Evolutionary conservation across 345 rosid genomes (phyloP), one percentile per base, ranked within the genome.

Genomic region (Melaleuca alternifolia): DNA sequence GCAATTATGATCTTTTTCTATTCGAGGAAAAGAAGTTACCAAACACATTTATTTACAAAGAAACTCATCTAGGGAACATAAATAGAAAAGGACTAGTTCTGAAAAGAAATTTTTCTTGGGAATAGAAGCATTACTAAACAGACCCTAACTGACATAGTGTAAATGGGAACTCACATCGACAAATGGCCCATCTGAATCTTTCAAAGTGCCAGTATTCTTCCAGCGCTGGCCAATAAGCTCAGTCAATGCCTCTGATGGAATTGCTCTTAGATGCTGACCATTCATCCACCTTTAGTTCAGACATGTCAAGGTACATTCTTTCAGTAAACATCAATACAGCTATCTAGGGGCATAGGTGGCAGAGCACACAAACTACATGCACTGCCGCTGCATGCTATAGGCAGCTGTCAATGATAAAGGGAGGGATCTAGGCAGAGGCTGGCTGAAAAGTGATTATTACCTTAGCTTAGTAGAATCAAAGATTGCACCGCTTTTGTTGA

Each of bases 391-490:
- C 81, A 71, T 71, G 81, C 26, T 37, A 37, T 5, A 71, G 81
- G 48, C 26, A 51, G 21, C 44, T 50, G 11, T 6, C 48, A 50
- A 16, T 30, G 61, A 53, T 16, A 54, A 83, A 83, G 59, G 54
- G 57, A 83, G 56, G 11, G 46, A 48, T 16, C 14, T 26, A 50
- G 51, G 56, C 61, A 50, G 85, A 83, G 6, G 57, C 26, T 52
- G 14, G 44, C 53, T 0, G 24, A 51, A 83, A 52, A 30, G 46
- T 54, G 18, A 52, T 52, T 20, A 85, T 92, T 90, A 93, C 99
- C 98, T 97, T 88, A 97, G 88, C 89, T 97, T 97, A 23, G 95
- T 93, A 53, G 96, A 92, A 91, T 96, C 98, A 85, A 97, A 97
- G 87, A 96, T 83, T 3, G 98, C 98, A 26, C 99, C 99, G 85